Evolutionary conservation across 2,329 filamentous ascomycete species (phyloP).

Genomic region (Epichloe amarillans): DNA sequence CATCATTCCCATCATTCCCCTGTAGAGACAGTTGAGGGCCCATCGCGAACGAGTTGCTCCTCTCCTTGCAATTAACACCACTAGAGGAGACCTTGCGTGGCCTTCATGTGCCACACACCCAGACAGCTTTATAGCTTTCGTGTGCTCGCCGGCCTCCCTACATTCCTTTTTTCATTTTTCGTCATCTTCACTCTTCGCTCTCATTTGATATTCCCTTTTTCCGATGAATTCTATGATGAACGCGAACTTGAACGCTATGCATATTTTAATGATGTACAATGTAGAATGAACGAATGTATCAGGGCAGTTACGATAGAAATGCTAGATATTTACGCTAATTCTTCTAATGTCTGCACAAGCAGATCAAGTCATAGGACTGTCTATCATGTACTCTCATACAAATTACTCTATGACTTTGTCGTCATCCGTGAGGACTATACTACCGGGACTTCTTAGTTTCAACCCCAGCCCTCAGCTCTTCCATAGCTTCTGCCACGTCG

Average conservation of each 20-base stretch:
- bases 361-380: too few species aligned
- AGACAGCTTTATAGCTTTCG: neutral
- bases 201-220: neutral
- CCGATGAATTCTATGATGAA: neutral
- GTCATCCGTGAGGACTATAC: neutral
- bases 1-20: too few species aligned
- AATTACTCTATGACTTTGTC: neutral
- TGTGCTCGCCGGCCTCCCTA: too few species aligned
- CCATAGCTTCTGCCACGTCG: conserved; percentile 66
- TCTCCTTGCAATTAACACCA: neutral
- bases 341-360: neutral
- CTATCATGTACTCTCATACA: neutral
- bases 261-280: neutral
- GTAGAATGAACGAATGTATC: neutral
- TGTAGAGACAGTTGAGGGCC: too few species aligned
- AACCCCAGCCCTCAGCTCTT: conserved; percentile 62
- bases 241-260: neutral
- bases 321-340: neutral
- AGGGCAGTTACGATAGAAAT: neutral
- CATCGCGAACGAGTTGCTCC: neutral
- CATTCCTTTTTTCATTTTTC: neutral
- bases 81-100: neutral
- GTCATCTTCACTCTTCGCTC: neutral
- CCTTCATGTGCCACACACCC: neutral
- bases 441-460: conserved; percentile 24